A percentile compares a stretch with the other conserved stretches of the same genome.
Evolutionary conservation across 1,284 basidiomycete genomes (phyloP).

Genomic region (Trichosporon faecale): DNA sequence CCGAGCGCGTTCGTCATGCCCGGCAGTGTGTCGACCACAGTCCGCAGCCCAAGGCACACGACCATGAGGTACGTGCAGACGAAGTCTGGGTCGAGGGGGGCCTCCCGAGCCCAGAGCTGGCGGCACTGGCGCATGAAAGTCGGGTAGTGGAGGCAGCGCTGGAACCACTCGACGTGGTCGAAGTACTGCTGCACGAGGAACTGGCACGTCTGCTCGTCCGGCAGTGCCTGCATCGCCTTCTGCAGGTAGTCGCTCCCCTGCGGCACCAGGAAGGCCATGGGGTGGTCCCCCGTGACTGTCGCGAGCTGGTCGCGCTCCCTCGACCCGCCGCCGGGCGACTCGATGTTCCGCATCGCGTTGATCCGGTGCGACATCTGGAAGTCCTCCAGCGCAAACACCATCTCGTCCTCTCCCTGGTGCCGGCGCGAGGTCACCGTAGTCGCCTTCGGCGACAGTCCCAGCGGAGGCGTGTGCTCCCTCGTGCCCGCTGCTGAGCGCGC

Average conservation of each 20-base stretch:
- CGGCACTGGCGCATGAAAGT: conserved; percentile 23
- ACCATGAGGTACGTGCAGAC: conserved; percentile 26
- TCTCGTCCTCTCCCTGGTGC: conserved; percentile 26
- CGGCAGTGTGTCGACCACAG: conserved; percentile 13
- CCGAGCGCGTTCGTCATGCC: conserved; percentile 17
- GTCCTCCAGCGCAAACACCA: conserved; percentile 27
- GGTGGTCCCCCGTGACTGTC: conserved; percentile 11
- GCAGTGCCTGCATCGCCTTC: conserved; percentile 20
- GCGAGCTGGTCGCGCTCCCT: neutral
- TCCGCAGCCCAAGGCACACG: conserved; percentile 21
- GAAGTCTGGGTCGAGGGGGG: conserved; percentile 19
- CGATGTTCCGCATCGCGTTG: conserved; percentile 26
- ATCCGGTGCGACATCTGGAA: conserved; percentile 25
- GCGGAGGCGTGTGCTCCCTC: neutral
- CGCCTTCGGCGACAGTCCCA: neutral
- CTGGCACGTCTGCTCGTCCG: conserved; percentile 20
- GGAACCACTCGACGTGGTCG: conserved; percentile 28
- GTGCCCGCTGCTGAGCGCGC: neutral
- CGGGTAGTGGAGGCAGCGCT: conserved; percentile 25
- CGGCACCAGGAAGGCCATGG: conserved; percentile 22
- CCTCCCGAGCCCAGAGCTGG: conserved; percentile 15
- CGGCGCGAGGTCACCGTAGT: conserved; percentile 16
- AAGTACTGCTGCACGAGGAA: conserved; percentile 26
- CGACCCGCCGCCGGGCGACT: conserved; percentile 10
- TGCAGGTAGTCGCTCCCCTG: conserved; percentile 21